phyloP scores from a whole-genome alignment of 1,284 basidiomycete genomes.

The Tylopilus orsonianus region DNA sequence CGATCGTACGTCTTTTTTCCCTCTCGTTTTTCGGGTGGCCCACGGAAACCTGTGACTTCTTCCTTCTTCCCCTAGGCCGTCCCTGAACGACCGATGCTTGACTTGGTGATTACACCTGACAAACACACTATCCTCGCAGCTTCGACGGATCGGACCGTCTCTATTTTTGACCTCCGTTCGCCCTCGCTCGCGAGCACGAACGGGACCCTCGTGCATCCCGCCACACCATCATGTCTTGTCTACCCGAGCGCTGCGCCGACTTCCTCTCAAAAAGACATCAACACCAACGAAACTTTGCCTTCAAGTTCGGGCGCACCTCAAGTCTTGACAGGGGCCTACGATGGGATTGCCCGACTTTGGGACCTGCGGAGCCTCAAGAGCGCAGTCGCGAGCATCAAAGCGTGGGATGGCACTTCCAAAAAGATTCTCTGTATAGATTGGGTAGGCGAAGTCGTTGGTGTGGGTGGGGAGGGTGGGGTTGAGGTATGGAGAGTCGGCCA shows the following conservation, averaged over 20 bases:
- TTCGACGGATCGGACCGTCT: constrained; percentile 69
- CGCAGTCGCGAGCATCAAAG: constrained; percentile 67
- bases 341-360: constrained; percentile 84
- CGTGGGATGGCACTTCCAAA: constrained; percentile 47
- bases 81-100: constrained; percentile 70
- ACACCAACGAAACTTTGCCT: neutral
- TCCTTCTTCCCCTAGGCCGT: constrained; percentile 53
- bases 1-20: constrained; percentile 40
- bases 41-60: neutral
- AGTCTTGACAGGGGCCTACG: constrained; percentile 79
- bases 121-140: constrained; percentile 51
- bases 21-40: neutral
- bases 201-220: constrained; percentile 62
- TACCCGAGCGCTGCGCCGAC: constrained; percentile 33
- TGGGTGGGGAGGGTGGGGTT: constrained; percentile 83
- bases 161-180: constrained; percentile 63
- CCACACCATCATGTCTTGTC: constrained; percentile 74
- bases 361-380: constrained; percentile 73
- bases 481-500: constrained; percentile 71
- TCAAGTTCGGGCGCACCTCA: constrained; percentile 36
- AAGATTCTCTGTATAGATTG: constrained; percentile 81
- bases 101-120: constrained; percentile 46
- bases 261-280: constrained; percentile 19
- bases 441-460: constrained; percentile 67
- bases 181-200: constrained; percentile 42